These are phyloP conservation scores for Pyrus hybrid DNA, from an alignment of 331 rosid genomes.

Conservation along the genomic window DNA sequence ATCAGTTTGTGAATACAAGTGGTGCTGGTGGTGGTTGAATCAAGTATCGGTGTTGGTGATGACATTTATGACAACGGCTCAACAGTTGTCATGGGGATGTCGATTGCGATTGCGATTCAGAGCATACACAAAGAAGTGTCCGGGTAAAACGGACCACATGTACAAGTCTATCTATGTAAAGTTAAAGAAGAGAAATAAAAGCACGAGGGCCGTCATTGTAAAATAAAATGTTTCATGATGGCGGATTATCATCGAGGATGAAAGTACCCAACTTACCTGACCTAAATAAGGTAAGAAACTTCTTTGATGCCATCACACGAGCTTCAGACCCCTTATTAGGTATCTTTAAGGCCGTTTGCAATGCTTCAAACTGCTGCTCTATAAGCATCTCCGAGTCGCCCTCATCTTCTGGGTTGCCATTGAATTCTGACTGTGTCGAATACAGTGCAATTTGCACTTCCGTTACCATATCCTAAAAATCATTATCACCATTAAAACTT, in stretches of 20 bases:
- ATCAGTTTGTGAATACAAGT: no score
- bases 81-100: background rate
- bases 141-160: background rate
- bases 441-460: slow-evolving; percentile 61
- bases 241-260: slow-evolving; percentile 46
- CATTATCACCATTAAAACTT: background rate
- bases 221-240: slow-evolving; percentile 2
- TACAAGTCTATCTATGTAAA: background rate
- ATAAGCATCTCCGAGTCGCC: slow-evolving; percentile 62
- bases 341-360: slow-evolving; percentile 47
- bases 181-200: background rate
- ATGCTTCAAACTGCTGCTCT: slow-evolving; percentile 43
- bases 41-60: no score
- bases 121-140: background rate
- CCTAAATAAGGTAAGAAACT: slow-evolving; percentile 70
- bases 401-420: slow-evolving; percentile 57
- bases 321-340: slow-evolving; percentile 69
- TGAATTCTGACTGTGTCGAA: slow-evolving; percentile 40
- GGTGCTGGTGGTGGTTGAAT: no score
- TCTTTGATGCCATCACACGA: slow-evolving; percentile 78
- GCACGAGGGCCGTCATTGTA: background rate
- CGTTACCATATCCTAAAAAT: slow-evolving; percentile 74
- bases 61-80: background rate
- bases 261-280: slow-evolving; percentile 79
- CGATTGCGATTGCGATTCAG: background rate